Evolutionary conservation across 139 green algal species (phyloP), one percentile per base, ranked within the genome.

Genomic region (Zygnema cylindricum): DNA sequence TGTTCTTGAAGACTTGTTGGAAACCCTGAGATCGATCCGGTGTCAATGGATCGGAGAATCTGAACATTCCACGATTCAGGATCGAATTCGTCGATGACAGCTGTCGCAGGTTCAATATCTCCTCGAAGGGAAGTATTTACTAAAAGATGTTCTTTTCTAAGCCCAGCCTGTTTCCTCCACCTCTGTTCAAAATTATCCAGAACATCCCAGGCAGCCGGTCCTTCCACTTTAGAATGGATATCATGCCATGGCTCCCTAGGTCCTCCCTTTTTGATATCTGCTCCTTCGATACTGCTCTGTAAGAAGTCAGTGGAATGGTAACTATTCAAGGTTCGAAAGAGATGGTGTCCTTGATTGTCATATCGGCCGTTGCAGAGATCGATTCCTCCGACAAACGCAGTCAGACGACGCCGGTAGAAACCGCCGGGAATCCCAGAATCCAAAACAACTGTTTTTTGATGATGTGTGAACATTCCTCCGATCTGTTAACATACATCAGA

Each of bases 181-280:
- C 86, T 69, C 90, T 94, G 82, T 43, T 93, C 83, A 41, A 95
- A 95, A 86, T 95, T 95, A 81, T 77, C 36, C 38, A 93, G 73
- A 43, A 95, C 81, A 54, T 96, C 94, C 75, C 82, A 88, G 22
- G 92, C 94, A 0, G 83, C 79, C 7, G 92, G 89, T 1, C 94
- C 94, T 82, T 93, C 84, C 39, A 96, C 39, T 3, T 79, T 76
- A 69, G 84, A 89, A 76, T 96, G 93, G 71, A 95, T 94, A 92
- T 96, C 94, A 57, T 96, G 93, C 94, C 94, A 96, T 1, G 94
- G 93, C 86, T 96, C 69, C 33, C 93, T 84, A 0, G 90, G 89
- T 1, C 90, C 91, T 11, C 90, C 91, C 16, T 1, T 33, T 0
- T 91, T 32, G 0, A 21, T 35, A 21, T 69, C 40, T 16, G 81